Conservation (phyloP, 805 yeast species). For the Kluyveromyces starmeri region DNA sequence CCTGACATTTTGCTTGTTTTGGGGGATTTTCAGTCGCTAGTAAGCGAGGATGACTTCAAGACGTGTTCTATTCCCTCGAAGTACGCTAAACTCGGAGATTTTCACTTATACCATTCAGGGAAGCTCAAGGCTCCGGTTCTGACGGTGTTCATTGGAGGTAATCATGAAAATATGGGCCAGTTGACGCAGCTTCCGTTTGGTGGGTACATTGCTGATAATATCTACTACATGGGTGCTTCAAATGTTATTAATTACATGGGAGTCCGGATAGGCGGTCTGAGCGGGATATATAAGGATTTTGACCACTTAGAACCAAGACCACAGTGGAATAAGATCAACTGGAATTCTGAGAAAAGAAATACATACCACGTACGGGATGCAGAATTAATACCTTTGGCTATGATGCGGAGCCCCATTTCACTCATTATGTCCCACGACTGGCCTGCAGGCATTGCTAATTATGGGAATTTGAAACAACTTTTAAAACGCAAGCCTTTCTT, state of each 20-base stretch:
- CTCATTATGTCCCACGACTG: slow-evolving; percentile 82
- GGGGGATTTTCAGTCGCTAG: slow-evolving; percentile 85
- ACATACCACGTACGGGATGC: slow-evolving; percentile 55
- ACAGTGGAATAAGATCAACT: slow-evolving; percentile 32
- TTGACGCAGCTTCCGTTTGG: slow-evolving; percentile 67
- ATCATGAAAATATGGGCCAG: slow-evolving; percentile 84
- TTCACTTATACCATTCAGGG: slow-evolving; percentile 61
- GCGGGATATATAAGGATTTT: slow-evolving; percentile 74
- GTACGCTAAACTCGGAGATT: slow-evolving; percentile 70
- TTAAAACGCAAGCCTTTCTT: slow-evolving; percentile 60
- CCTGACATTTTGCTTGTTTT: slow-evolving; percentile 61
- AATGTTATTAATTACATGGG: slow-evolving; percentile 73
- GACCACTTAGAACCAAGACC: slow-evolving; percentile 30
- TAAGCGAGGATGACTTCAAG: slow-evolving; percentile 53
- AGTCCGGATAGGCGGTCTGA: slow-evolving; percentile 65
- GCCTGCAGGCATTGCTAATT: slow-evolving; percentile 71
- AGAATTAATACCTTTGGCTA: slow-evolving; percentile 48
- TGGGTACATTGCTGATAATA: slow-evolving; percentile 88
- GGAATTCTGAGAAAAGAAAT: slow-evolving; percentile 18
- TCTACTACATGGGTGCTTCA: slow-evolving; percentile 74
- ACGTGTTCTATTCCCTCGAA: slow-evolving; percentile 75
- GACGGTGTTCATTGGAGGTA: slow-evolving; percentile 87
- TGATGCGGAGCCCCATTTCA: slow-evolving; percentile 35
- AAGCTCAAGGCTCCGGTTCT: slow-evolving; percentile 52
- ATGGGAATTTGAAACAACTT: slow-evolving; percentile 49